Conservation (phyloP, 2,329 filamentous ascomycete species). For the Apiospora sp. region DNA sequence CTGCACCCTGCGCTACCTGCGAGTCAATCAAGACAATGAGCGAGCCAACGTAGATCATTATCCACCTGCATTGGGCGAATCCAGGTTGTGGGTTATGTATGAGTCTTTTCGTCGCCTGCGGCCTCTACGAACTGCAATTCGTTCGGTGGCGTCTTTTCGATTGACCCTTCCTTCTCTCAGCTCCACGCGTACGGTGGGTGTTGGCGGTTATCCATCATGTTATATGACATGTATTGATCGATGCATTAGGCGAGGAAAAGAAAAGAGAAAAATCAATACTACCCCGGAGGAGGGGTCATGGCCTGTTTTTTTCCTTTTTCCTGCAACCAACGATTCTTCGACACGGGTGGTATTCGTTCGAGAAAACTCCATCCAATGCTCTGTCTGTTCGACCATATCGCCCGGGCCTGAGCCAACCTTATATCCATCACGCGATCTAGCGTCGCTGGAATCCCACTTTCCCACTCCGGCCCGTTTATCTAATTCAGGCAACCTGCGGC, state of each 20-base stretch:
- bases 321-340: slow-evolving; percentile 4
- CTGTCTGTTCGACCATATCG: neutral
- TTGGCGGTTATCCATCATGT: slow-evolving; percentile 19
- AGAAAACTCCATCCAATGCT: neutral
- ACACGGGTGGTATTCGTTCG: slow-evolving; percentile 14
- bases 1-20: slow-evolving; percentile 1
- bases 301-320: neutral
- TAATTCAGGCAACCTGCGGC: slow-evolving; percentile 17
- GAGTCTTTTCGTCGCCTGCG: slow-evolving; percentile 4
- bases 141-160: neutral
- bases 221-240: slow-evolving; percentile 8
- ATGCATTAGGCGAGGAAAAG: slow-evolving; percentile 10
- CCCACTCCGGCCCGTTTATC: slow-evolving; percentile 12
- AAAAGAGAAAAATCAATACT: slow-evolving; percentile 2
- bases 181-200: slow-evolving; percentile 18
- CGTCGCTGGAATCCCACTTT: neutral
- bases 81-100: neutral
- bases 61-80: slow-evolving; percentile 18
- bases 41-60: neutral
- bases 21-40: neutral
- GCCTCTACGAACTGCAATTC: neutral
- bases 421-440: slow-evolving; percentile 19
- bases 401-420: slow-evolving; percentile 9
- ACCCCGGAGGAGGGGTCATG: neutral
- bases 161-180: neutral